These are phyloP conservation scores for Saccharomycopsis sp. DNA, from an alignment of 805 yeast species.

Conservation along the genomic window DNA sequence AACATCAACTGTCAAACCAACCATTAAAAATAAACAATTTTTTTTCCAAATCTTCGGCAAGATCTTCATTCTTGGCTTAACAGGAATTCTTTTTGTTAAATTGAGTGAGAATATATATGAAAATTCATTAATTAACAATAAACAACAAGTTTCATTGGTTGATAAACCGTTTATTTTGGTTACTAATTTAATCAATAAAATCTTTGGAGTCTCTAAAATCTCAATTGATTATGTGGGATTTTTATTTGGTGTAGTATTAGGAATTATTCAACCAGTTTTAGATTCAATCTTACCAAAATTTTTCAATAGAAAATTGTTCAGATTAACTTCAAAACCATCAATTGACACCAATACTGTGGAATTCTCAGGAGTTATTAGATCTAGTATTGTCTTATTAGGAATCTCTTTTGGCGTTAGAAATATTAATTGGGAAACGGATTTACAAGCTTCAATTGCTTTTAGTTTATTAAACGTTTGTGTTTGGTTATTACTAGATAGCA, in stretches of 20 bases:
- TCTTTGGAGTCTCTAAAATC: background rate
- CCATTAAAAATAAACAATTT: background rate
- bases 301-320: conserved; percentile 6
- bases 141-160: too few species aligned
- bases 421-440: conserved; percentile 55
- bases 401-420: conserved; percentile 60
- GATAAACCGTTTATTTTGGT: conserved; percentile 9
- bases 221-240: conserved; percentile 1
- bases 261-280: conserved; percentile 12
- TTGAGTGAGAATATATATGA: conserved; percentile 12
- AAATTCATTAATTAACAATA: too few species aligned
- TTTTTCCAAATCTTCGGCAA: conserved; percentile 1
- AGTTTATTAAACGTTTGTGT: conserved; percentile 50
- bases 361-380: conserved; percentile 22
- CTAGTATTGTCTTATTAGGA: conserved; percentile 56
- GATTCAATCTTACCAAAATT: conserved; percentile 9
- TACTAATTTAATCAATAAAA: conserved; percentile 1
- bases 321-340: conserved; percentile 4
- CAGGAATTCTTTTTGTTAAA: conserved; percentile 13
- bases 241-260: conserved; percentile 13
- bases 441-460: conserved; percentile 60
- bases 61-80: conserved; percentile 8
- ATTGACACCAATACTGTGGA: background rate
- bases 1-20: background rate
- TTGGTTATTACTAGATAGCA: conserved; percentile 58